Base-by-base conservation (phyloP, 345 rosid species). In the Pelargonium nanum region DNA sequence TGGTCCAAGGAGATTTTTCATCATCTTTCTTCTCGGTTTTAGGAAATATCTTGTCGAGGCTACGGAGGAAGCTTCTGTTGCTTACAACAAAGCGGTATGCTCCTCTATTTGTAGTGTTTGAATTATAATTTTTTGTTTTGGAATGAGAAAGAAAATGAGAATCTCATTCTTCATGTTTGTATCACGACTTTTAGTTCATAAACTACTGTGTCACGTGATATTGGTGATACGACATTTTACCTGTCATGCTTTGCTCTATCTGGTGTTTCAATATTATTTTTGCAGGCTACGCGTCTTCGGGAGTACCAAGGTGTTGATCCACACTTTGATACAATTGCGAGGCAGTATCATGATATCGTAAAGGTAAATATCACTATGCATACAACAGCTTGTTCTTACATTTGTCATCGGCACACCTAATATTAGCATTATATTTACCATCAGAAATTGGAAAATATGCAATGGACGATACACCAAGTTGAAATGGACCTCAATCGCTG, bases 291-390 rank as follows among this genome's bases (percentile, higher is more conserved):
- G 4, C 91, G 97, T 58, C 97, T 93, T 26, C 84, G 87, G 20
- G 99, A 93, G 67, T 93, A 93, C 72, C 97, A 85, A 67, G 99
- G 99, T 16, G 96, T 93, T 0, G 97, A 93, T 83, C 99, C 99
- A 22, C 94, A 83, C 71, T 93, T 89, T 15, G 97, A 93, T 72
- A 72, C 82, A 48, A 85, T 85, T 63, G 97, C 97, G 55, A 85
- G 91, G 76, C 94, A 89, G 75, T 93, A 89, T 75, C 97, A 87
- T 67, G 99, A 89, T 59, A 82, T 93, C 59, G 95, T 93, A 32
- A 84, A 83, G 96, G 99, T 87, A 81, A 63, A n/a, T n/a, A 9
- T 24, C 8, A 55, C 53, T 67, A 24, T 24, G 40, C 22, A 7
- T 5, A 22, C 57, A 12, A 23, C 26, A 21, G 20, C 22, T 21